Evolutionary conservation across 1,139 yeast species (phyloP).

Genomic region (Lodderomyces metapsilosis): DNA sequence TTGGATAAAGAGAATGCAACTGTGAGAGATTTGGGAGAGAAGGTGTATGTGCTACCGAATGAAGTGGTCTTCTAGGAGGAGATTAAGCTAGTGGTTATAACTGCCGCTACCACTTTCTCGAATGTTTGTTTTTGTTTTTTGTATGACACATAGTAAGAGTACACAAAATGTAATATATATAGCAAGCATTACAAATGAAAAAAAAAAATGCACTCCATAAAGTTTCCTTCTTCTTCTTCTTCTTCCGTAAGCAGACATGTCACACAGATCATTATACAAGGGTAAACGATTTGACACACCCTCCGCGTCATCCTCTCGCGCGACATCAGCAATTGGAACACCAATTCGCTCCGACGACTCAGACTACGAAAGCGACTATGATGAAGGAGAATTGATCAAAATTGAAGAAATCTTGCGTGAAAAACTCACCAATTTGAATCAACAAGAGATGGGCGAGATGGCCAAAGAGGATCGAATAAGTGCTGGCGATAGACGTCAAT

Average conservation of each 20-base stretch:
- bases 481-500: conserved; percentile 29
- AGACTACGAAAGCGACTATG: conserved; percentile 41
- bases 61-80: conserved; percentile 47
- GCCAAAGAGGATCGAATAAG: conserved; percentile 16
- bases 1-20: conserved; percentile 53
- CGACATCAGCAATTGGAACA: conserved; percentile 31
- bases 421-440: conserved; percentile 36
- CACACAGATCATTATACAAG: conserved; percentile 11
- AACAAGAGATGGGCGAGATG: conserved; percentile 16
- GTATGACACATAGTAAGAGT: background rate
- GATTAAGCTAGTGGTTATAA: background rate
- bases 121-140: background rate
- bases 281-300: conserved; percentile 14
- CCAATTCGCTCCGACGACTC: conserved; percentile 30
- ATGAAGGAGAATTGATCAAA: conserved; percentile 38
- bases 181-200: background rate
- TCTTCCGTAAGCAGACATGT: background rate
- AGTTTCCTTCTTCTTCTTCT: background rate
- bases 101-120: background rate
- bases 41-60: conserved; percentile 58
- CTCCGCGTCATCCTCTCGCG: conserved; percentile 33
- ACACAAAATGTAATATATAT: background rate
- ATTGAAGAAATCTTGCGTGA: conserved; percentile 41
- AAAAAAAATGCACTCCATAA: no score
- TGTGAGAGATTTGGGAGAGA: conserved; percentile 57